These are phyloP conservation scores for Heterobasidion annosum DNA, from an alignment of 1,284 basidiomycete genomes.

Conservation along the genomic window DNA sequence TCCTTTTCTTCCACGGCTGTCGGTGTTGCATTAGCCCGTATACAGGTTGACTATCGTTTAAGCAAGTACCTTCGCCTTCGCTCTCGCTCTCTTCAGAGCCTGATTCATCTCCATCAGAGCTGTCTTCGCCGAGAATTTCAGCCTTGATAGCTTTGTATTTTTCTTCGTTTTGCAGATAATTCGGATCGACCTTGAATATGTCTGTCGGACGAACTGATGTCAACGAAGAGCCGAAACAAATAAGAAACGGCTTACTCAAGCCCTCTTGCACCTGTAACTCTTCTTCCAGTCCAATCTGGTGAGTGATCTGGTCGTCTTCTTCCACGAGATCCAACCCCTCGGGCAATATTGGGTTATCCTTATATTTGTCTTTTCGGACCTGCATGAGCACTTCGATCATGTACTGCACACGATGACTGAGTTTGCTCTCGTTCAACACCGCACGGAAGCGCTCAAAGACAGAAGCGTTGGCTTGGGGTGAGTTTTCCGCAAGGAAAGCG, in stretches of 20 bases:
- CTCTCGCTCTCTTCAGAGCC: slow-evolving; percentile 51
- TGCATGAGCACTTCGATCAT: slow-evolving; percentile 99
- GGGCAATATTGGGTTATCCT: slow-evolving; percentile 92
- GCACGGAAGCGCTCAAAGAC: slow-evolving; percentile 96
- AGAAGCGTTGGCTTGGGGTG: slow-evolving; percentile 88
- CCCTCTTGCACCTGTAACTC: slow-evolving; percentile 92
- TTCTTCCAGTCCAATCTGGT: slow-evolving; percentile 87
- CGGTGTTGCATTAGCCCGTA: background rate
- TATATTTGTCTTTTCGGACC: slow-evolving; percentile 96
- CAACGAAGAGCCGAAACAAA: background rate
- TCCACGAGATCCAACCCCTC: slow-evolving; percentile 96
- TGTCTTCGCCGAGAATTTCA: slow-evolving; percentile 90
- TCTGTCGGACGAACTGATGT: slow-evolving; percentile 38
- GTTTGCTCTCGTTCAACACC: slow-evolving; percentile 90
- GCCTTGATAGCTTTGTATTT: slow-evolving; percentile 87
- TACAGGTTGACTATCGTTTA: slow-evolving; percentile 4
- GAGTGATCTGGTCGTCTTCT: slow-evolving; percentile 96
- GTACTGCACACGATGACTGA: slow-evolving; percentile 96
- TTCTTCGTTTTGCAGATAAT: slow-evolving; percentile 88
- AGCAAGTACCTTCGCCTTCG: slow-evolving; percentile 39
- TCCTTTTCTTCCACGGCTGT: slow-evolving; percentile 64
- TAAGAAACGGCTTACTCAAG: slow-evolving; percentile 55
- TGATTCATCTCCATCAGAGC: slow-evolving; percentile 56
- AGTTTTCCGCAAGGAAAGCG: slow-evolving; percentile 89
- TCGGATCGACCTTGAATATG: slow-evolving; percentile 92